Conservation (phyloP, 257 asterid genomes). For the Prunella vulgaris region DNA sequence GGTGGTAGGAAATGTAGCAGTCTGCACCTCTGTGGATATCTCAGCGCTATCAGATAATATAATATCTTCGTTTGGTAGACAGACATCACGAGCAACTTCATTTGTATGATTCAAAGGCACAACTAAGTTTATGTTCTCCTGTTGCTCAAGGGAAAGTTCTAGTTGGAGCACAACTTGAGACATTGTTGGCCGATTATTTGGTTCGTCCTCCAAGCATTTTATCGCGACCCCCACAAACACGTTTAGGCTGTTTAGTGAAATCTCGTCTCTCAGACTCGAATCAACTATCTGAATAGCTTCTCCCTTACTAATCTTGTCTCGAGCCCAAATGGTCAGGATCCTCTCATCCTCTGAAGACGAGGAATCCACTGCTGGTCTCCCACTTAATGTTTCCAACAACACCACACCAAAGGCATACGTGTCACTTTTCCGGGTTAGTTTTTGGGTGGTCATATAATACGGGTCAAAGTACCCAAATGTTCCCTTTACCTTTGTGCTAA, state of each 20-base stretch:
- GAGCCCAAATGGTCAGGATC: conserved; percentile 44
- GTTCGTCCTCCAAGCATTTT: conserved; percentile 45
- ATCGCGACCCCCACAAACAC: conserved; percentile 37
- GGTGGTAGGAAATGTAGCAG: not conserved
- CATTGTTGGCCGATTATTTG: conserved; percentile 56
- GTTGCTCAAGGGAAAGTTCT: conserved; percentile 33
- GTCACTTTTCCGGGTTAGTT: conserved; percentile 52
- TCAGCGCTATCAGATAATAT: not conserved
- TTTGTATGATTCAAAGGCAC: not conserved
- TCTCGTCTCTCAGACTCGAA: conserved; percentile 31
- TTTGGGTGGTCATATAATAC: conserved; percentile 39
- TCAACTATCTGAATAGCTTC: conserved; percentile 42
- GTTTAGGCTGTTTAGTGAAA: conserved; percentile 34
- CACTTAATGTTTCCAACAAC: conserved; percentile 50
- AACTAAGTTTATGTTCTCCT: not conserved
- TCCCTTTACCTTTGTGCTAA: conserved; percentile 56
- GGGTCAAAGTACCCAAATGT: conserved; percentile 64
- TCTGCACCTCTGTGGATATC: not conserved
- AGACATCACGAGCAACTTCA: not conserved
- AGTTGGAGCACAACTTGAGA: conserved; percentile 43
- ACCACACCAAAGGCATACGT: conserved; percentile 66
- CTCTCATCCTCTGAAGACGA: conserved; percentile 37
- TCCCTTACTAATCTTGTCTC: conserved; percentile 40
- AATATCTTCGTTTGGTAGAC: conserved; percentile 4
- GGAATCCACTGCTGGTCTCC: conserved; percentile 46